Evolutionary conservation across 176 grass and related monocot species (phyloP).

Genomic region (Canna indica): DNA sequence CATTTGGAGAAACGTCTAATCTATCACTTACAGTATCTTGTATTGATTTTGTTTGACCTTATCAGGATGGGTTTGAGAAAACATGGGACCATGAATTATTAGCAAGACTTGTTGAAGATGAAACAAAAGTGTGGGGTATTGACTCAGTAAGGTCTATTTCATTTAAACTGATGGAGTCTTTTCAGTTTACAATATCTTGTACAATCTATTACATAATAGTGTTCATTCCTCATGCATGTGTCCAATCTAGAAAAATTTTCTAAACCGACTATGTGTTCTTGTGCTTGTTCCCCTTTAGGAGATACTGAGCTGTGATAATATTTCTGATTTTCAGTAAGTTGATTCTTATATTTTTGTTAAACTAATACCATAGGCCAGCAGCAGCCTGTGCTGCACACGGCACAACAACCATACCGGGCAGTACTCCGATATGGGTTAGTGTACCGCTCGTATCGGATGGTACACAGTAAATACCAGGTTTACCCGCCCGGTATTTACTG

Average conservation of each 20-base stretch:
- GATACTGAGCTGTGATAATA: not conserved
- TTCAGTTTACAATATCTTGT: not conserved
- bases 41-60: not conserved
- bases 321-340: not conserved
- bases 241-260: not conserved
- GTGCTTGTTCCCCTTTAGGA: not conserved
- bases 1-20: not conserved
- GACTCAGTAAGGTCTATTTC: conserved; percentile 45
- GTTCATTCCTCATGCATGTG: not conserved
- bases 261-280: not conserved
- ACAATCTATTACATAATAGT: not conserved
- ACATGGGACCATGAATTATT: conserved; percentile 67
- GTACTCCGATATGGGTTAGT: no score
- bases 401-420: no score
- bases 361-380: no score
- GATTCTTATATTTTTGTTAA: not conserved
- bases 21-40: not conserved
- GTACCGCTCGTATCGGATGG: no score
- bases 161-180: conserved; percentile 5
- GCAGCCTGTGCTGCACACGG: no score
- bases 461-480: no score
- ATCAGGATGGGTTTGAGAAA: conserved; percentile 76
- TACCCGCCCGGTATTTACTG: no score
- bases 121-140: conserved; percentile 47
- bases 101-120: conserved; percentile 38